phyloP scores from a whole-genome alignment of 371 early-diverging fungal genomes.

The Syncephalastrum racemosum region DNA sequence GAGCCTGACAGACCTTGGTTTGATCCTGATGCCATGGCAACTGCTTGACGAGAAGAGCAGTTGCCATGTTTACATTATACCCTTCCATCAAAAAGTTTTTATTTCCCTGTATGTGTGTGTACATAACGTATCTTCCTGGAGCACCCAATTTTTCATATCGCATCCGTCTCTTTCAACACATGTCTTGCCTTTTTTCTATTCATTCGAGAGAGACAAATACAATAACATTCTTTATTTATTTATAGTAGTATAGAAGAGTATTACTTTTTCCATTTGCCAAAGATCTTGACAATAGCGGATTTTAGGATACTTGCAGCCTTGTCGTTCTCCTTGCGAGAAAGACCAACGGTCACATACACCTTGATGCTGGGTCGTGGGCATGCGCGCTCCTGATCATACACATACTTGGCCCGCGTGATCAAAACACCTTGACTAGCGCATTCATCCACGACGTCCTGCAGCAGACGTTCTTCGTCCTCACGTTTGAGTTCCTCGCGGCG shows the following conservation, averaged over 20 bases:
- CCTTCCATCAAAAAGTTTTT: too few species aligned
- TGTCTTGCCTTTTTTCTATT: too few species aligned
- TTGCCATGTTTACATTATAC: too few species aligned
- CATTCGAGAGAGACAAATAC: background rate
- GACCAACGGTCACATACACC: slow-evolving; percentile 73
- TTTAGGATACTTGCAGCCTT: slow-evolving; percentile 73
- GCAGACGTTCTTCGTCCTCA: slow-evolving; percentile 59
- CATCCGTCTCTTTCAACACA: too few species aligned
- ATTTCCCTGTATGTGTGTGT: too few species aligned
- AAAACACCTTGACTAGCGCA: slow-evolving; percentile 72
- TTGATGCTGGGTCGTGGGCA: slow-evolving; percentile 83
- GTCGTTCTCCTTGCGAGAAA: slow-evolving; percentile 82
- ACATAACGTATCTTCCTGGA: too few species aligned
- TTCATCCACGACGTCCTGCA: slow-evolving; percentile 88
- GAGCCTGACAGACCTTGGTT: slow-evolving; percentile 43
- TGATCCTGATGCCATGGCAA: slow-evolving; percentile 18
- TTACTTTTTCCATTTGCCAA: slow-evolving; percentile 52
- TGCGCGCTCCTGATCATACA: slow-evolving; percentile 77
- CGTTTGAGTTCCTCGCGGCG: slow-evolving; percentile 41
- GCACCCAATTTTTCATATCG: too few species aligned
- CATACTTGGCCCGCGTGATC: slow-evolving; percentile 86
- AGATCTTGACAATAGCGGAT: slow-evolving; percentile 52
- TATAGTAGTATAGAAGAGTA: slow-evolving; percentile 1
- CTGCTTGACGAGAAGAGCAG: too few species aligned
- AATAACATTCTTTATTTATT: slow-evolving; percentile 1